Conservation (phyloP, 352 stramenopile species). For the Peronospora belbahrii region DNA sequence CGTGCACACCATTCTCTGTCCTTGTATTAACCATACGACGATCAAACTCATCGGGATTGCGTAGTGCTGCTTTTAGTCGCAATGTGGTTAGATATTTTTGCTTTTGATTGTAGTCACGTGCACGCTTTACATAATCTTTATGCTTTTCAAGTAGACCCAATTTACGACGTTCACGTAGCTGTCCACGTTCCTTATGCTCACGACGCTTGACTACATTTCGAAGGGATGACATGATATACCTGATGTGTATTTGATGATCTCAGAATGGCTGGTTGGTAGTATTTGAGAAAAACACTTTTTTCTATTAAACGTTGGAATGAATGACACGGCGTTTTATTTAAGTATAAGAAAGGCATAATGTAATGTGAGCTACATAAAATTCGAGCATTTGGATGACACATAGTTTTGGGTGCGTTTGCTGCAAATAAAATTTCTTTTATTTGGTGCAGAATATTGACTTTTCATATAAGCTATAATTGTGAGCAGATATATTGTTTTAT, state of each 20-base stretch:
- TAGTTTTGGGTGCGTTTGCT: too few relatives aligned
- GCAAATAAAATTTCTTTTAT: too few relatives aligned
- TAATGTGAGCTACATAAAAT: too few relatives aligned
- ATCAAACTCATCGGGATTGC: slow-evolving; percentile 99
- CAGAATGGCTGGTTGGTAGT: slow-evolving; percentile 11
- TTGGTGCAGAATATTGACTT: too few relatives aligned
- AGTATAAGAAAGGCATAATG: too few relatives aligned
- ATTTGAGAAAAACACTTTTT: not conserved
- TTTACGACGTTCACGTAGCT: slow-evolving; percentile 88
- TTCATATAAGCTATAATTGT: too few relatives aligned
- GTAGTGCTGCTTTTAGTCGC: slow-evolving; percentile 88
- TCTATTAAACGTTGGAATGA: too few relatives aligned
- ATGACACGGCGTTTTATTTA: too few relatives aligned
- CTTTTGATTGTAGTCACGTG: slow-evolving; percentile 95
- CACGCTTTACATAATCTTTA: slow-evolving; percentile 96
- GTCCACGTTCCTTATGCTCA: slow-evolving; percentile 97
- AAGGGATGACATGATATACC: slow-evolving; percentile 61
- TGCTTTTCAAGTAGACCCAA: slow-evolving; percentile 97
- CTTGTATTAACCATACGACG: slow-evolving; percentile 91
- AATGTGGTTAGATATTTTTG: slow-evolving; percentile 84
- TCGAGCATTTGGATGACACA: too few relatives aligned
- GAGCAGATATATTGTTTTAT: too few relatives aligned
- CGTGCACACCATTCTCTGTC: slow-evolving; percentile 70
- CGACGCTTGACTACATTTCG: slow-evolving; percentile 98
- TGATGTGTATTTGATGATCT: not conserved